Evolutionary conservation across 331 rosid species (phyloP).

Genomic region (Pyracantha coccinea): DNA sequence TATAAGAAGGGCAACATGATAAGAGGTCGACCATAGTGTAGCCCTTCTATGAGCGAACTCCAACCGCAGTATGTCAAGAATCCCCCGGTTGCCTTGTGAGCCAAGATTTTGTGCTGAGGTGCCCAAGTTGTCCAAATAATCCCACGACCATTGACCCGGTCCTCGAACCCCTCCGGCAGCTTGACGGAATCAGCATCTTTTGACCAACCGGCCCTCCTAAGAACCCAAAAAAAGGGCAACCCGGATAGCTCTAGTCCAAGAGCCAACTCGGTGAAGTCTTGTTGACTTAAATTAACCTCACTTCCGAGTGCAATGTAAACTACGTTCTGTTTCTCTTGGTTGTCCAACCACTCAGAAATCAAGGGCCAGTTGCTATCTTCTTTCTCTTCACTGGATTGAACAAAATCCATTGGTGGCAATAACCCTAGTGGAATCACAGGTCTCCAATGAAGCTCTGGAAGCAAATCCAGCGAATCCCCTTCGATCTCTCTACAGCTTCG

Average conservation of each 20-base stretch:
- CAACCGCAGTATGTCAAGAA: constrained; percentile 33
- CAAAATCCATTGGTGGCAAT: constrained; percentile 3
- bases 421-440: constrained; percentile 33
- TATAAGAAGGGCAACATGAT: constrained; percentile 18
- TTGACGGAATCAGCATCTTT: neutral
- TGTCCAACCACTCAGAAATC: too few relatives aligned
- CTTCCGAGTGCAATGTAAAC: constrained; percentile 40
- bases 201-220: neutral
- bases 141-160: constrained; percentile 21
- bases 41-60: constrained; percentile 29
- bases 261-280: constrained; percentile 25
- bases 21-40: constrained; percentile 14
- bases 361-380: too few relatives aligned
- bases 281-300: constrained; percentile 20
- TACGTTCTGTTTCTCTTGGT: constrained; percentile 6
- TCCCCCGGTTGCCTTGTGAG: constrained; percentile 25
- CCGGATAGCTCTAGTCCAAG: constrained; percentile 23
- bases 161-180: constrained; percentile 31
- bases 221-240: neutral
- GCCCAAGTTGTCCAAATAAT: constrained; percentile 34
- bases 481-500: constrained; percentile 34
- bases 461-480: constrained; percentile 15
- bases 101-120: constrained; percentile 28
- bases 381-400: too few relatives aligned
- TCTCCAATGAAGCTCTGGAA: constrained; percentile 2